Percentiles rank a stretch among this genome's conserved stretches.
These are phyloP conservation scores for Danielia oregonensis DNA, from an alignment of 805 yeast genomes.

Conservation along the genomic window DNA sequence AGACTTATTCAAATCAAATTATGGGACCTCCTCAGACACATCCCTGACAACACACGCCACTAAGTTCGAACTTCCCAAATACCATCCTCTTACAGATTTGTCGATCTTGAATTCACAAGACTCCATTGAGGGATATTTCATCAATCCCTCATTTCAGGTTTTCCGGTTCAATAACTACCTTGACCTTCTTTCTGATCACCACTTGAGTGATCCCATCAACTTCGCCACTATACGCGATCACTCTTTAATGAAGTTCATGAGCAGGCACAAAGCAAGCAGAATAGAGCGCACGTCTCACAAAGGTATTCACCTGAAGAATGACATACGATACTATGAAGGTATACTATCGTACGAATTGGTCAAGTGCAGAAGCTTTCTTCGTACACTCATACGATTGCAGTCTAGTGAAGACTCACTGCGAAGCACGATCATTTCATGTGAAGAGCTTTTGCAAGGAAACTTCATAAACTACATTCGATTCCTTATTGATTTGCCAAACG, in stretches of 20 bases:
- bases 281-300: slow-evolving; percentile 5
- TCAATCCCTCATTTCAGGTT: slow-evolving; percentile 26
- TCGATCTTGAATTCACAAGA: slow-evolving; percentile 23
- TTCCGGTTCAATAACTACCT: slow-evolving; percentile 31
- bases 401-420: slow-evolving; percentile 1
- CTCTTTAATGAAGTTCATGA: slow-evolving; percentile 27
- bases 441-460: slow-evolving; percentile 38
- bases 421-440: slow-evolving; percentile 17
- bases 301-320: slow-evolving; percentile 10
- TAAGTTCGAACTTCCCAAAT: slow-evolving; percentile 12
- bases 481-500: slow-evolving; percentile 28
- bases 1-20: not conserved
- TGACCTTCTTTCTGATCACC: slow-evolving; percentile 28
- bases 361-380: slow-evolving; percentile 23
- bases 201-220: slow-evolving; percentile 33
- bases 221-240: slow-evolving; percentile 33
- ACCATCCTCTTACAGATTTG: slow-evolving; percentile 20
- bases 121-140: slow-evolving; percentile 18
- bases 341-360: slow-evolving; percentile 29
- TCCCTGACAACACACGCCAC: not conserved
- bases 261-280: slow-evolving; percentile 15
- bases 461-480: slow-evolving; percentile 35
- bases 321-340: slow-evolving; percentile 26
- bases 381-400: slow-evolving; percentile 20
- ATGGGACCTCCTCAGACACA: not conserved